Conservation (phyloP, 73 alveolate genomes). For the Paramecium sexaurelia region DNA sequence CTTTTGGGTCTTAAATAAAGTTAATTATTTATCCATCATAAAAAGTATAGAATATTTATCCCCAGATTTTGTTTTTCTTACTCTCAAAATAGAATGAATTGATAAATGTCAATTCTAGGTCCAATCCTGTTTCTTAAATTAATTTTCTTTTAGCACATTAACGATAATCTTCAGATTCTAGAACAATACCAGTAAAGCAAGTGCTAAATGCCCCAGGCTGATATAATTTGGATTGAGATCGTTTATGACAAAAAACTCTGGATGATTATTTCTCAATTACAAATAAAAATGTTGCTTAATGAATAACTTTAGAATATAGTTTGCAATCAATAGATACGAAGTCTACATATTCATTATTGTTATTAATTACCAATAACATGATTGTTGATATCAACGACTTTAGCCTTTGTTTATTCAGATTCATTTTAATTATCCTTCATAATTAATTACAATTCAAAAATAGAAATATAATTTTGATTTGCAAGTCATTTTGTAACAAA, state of each 20-base stretch:
- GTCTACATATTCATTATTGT: not conserved
- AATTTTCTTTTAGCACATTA: conserved; percentile 25
- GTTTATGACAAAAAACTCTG: conserved; percentile 14
- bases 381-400: conserved; percentile 35
- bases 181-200: conserved; percentile 10
- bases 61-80: conserved; percentile 16
- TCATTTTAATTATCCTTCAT: conserved; percentile 38
- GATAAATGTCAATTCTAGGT: not conserved
- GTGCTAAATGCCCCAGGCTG: conserved; percentile 1
- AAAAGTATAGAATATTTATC: conserved; percentile 11
- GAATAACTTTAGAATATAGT: not conserved
- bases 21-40: conserved; percentile 46
- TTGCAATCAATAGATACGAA: not conserved
- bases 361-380: conserved; percentile 26
- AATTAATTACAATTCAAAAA: conserved; percentile 7
- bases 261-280: not conserved
- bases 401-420: not conserved
- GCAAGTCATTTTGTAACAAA: not conserved
- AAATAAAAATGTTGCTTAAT: conserved; percentile 4
- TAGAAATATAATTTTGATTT: conserved; percentile 5
- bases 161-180: conserved; percentile 1
- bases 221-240: not conserved
- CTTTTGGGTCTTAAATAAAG: not conserved
- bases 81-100: conserved; percentile 17
- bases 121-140: conserved; percentile 14